These are phyloP conservation scores for Phyllosticta citribraziliensis DNA, from an alignment of 2,329 filamentous ascomycete genomes.

Conservation along the genomic window DNA sequence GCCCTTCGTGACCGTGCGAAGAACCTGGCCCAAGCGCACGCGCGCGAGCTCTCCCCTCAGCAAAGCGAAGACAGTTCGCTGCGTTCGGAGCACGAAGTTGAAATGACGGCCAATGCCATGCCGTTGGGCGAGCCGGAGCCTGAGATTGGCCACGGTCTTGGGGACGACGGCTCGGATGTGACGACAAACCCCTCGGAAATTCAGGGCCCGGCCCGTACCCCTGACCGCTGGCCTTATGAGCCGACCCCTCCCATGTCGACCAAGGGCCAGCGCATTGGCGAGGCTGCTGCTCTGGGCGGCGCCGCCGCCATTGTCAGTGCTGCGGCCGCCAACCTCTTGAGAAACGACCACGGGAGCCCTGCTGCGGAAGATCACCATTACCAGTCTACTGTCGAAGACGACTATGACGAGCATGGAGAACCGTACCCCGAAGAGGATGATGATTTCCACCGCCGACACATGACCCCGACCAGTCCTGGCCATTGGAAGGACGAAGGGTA, in stretches of 20 bases:
- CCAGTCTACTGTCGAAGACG: conserved; percentile 30
- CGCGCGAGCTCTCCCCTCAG: conserved; percentile 40
- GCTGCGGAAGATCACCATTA: conserved; percentile 20
- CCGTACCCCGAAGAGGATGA: conserved; percentile 17
- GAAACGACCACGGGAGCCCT: conserved; percentile 18
- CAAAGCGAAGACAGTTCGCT: conserved; percentile 44
- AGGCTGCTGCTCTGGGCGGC: conserved; percentile 38
- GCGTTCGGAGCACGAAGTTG: conserved; percentile 31
- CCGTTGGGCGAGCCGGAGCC: conserved; percentile 63
- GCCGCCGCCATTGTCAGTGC: conserved; percentile 46
- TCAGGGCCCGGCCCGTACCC: conserved; percentile 53
- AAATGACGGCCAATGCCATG: conserved; percentile 59
- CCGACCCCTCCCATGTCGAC: conserved; percentile 37
- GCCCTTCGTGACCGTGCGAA: conserved; percentile 30
- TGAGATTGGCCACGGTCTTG: conserved; percentile 58
- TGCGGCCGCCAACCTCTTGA: conserved; percentile 29
- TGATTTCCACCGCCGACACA: neutral
- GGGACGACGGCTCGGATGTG: conserved; percentile 51
- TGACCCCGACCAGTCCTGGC: conserved; percentile 40
- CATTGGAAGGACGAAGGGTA: conserved; percentile 73
- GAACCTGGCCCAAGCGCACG: conserved; percentile 21
- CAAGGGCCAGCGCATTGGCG: conserved; percentile 21
- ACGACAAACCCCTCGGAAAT: conserved; percentile 80
- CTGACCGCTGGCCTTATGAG: conserved; percentile 47
- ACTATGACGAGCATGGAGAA: conserved; percentile 25